phyloP scores from a whole-genome alignment of 2,329 filamentous ascomycete genomes.

The Trichoderma sp. region DNA sequence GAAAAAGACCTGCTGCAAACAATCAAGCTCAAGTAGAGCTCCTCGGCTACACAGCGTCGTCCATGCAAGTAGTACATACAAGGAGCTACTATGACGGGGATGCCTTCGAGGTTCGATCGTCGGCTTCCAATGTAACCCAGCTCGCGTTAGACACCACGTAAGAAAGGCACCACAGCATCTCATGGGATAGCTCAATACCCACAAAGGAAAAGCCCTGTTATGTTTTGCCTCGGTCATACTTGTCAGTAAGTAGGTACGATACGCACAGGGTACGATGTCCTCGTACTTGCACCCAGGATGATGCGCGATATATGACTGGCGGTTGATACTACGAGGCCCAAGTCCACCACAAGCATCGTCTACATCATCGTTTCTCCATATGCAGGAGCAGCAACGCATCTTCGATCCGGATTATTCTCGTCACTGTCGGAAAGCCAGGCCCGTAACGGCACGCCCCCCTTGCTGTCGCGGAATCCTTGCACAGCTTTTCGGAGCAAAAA shows the following conservation, averaged over 20 bases:
- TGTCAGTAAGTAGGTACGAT: not conserved
- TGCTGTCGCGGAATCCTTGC: conserved; percentile 1
- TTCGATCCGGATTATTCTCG: conserved; percentile 27
- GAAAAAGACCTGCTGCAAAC: too few species aligned
- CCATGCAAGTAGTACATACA: too few species aligned
- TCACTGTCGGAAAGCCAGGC: conserved; percentile 3
- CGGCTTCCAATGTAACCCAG: not conserved
- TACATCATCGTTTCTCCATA: conserved; percentile 3
- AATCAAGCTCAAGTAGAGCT: too few species aligned
- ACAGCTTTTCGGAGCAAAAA: conserved; percentile 15
- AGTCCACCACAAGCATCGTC: not conserved
- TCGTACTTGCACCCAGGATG: not conserved
- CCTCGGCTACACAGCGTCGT: too few species aligned
- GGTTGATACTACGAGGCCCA: too few species aligned
- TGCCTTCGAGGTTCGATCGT: not conserved
- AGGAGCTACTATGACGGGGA: too few species aligned
- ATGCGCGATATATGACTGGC: conserved; percentile 13
- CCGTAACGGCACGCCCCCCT: not conserved
- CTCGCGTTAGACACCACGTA: conserved; percentile 27
- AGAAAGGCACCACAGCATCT: not conserved
- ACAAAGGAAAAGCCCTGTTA: not conserved
- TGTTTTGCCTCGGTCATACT: not conserved
- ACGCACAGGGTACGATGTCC: not conserved
- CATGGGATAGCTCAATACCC: too few species aligned
- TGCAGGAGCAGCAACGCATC: not conserved